Conservation (phyloP, 257 asterid genomes). For the Primulina huaijiensis region DNA sequence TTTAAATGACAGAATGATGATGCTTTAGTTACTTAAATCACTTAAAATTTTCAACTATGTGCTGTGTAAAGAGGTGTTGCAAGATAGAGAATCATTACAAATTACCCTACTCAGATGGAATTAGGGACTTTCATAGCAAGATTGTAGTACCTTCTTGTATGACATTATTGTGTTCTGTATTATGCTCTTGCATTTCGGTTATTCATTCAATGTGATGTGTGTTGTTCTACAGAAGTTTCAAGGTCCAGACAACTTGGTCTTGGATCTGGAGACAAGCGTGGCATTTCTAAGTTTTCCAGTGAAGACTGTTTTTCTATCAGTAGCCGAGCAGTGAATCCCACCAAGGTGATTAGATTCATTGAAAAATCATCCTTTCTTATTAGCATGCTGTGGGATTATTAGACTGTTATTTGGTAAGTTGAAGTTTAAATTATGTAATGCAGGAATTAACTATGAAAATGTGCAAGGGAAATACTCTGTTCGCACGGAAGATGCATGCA, state of each 20-base stretch:
- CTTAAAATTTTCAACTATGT: too few relatives aligned
- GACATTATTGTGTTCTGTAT: conserved; percentile 37
- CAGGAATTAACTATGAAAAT: conserved; percentile 43
- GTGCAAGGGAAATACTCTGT: conserved; percentile 39
- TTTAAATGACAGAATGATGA: too few relatives aligned
- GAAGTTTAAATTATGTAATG: conserved; percentile 26
- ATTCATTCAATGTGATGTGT: conserved; percentile 11
- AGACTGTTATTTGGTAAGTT: conserved; percentile 20
- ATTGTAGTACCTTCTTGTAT: conserved; percentile 10
- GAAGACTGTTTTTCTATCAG: conserved; percentile 32
- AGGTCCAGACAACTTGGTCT: conserved; percentile 34
- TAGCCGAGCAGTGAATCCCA: conserved; percentile 35
- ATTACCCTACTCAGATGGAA: too few relatives aligned
- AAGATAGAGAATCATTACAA: too few relatives aligned
- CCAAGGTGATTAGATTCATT: conserved; percentile 30
- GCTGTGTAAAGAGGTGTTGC: too few relatives aligned
- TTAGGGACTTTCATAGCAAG: too few relatives aligned
- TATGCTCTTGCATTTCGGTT: not conserved
- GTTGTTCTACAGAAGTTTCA: conserved; percentile 39
- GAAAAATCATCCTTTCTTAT: conserved; percentile 3
- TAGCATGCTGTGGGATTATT: conserved; percentile 19
- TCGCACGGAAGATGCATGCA: conserved; percentile 35
- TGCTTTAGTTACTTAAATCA: too few relatives aligned
- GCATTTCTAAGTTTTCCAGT: conserved; percentile 34
- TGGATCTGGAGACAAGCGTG: conserved; percentile 31